Percentiles rank a stretch among this genome's conserved stretches.
These are phyloP conservation scores for Suillus brevipes DNA, from an alignment of 768 basidiomycete species.

Conservation along the genomic window DNA sequence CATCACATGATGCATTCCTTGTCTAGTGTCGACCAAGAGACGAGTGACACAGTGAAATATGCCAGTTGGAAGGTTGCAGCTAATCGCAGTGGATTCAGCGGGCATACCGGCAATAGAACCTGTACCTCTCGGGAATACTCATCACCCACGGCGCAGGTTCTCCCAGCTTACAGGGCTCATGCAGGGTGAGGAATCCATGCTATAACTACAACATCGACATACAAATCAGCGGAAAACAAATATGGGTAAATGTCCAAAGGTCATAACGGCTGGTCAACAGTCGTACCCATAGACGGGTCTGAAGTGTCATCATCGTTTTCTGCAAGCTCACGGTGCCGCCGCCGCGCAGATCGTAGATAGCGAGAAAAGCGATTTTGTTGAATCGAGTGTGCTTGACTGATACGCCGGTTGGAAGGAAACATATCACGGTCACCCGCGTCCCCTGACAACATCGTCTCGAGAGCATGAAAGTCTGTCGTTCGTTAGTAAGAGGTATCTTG, in stretches of 20 bases:
- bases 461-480: constrained; percentile 54
- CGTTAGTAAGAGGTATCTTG: constrained; percentile 3
- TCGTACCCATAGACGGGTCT: constrained; percentile 26
- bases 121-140: neutral
- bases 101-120: neutral
- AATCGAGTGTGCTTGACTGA: constrained; percentile 18
- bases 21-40: too few relatives aligned
- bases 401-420: constrained; percentile 9
- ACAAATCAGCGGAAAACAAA: neutral
- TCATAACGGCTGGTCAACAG: constrained; percentile 8
- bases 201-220: neutral
- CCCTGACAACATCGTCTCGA: constrained; percentile 56
- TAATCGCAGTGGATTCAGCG: neutral
- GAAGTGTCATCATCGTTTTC: constrained; percentile 33
- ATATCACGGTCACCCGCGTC: constrained; percentile 24
- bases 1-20: too few relatives aligned
- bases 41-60: too few relatives aligned
- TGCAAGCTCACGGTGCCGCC: constrained; percentile 44
- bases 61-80: too few relatives aligned
- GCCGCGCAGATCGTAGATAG: constrained; percentile 54
- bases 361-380: constrained; percentile 52
- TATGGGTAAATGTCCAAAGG: constrained; percentile 3
- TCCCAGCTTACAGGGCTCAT: neutral
- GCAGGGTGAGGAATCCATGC: neutral
- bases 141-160: neutral